Evolutionary conservation across 2,329 filamentous ascomycete genomes (phyloP), one percentile per base, ranked within the genome.

Genomic region (Leptographium procerum): DNA sequence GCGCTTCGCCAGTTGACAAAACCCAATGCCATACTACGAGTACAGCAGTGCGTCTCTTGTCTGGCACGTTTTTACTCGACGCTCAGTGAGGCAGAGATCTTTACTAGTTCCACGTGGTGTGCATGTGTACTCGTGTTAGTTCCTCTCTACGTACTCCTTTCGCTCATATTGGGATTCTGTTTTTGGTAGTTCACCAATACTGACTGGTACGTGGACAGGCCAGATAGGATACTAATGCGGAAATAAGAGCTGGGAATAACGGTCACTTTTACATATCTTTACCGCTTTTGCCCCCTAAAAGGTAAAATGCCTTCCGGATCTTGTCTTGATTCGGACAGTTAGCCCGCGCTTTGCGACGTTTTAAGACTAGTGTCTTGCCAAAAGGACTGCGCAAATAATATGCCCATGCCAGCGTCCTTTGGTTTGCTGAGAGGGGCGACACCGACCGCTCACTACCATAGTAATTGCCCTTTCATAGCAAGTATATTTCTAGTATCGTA

Each of bases 271-370:
- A n/a, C 40, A 43, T 8, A 43, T 19, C 40, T 43, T 34, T 36
- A 52, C 50, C 50, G 29, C 29, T 33, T 28, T 43, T 43, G 24
- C 47, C 55, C 55, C 45, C 29, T 34, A 43, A 57, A 45, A 16
- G 16, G 47, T 19, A 19, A 22, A 13, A 47, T 19, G 28, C 29
- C 29, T 56, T 10, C 48, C 59, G 56, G 56, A 26, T 51, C 50
- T 51, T 59, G 57, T 31, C 60, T 55, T 43, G 13, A 58, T 61
- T 60, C 16, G 56, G 60, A 60, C 24, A 36, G 16, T 8, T 31
- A 50, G 34, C 40, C 60, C 60, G 60, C 57, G 40, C 26, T 40
- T 58, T 52, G 50, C 33, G 43, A 55, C 53, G 47, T 19, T 16
- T 58, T 57, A 34, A 43, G 57, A 50, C 55, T 61, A 61, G 60